These are phyloP conservation scores for Aspergillus melleus DNA, from an alignment of 2,329 filamentous ascomycete species.

Conservation along the genomic window DNA sequence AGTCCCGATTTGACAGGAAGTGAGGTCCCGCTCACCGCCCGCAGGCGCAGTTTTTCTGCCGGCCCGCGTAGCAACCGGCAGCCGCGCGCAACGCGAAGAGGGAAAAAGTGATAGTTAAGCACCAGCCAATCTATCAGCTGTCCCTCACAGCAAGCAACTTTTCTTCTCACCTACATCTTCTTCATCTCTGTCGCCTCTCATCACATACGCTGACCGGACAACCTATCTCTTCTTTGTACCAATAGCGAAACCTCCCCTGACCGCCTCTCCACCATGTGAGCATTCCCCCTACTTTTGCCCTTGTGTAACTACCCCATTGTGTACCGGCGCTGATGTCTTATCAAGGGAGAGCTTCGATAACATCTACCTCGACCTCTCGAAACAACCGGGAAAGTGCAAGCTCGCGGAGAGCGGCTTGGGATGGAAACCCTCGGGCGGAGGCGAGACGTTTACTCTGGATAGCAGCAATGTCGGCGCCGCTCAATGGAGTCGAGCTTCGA, in stretches of 20 bases:
- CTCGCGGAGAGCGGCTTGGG: conserved; percentile 93
- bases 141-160: neutral
- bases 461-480: conserved; percentile 79
- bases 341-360: conserved; percentile 89
- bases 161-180: neutral
- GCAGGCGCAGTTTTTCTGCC: conserved; percentile 9
- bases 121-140: conserved; percentile 6
- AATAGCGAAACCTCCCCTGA: conserved; percentile 3
- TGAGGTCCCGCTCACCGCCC: conserved; percentile 1
- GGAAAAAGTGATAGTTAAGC: conserved; percentile 22
- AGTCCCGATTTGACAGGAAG: neutral
- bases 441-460: conserved; percentile 92
- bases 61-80: conserved; percentile 12
- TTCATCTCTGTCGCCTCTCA: conserved; percentile 1
- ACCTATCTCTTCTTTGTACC: neutral
- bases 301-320: neutral
- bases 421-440: conserved; percentile 86
- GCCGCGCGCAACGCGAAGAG: conserved; percentile 26
- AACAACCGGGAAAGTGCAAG: conserved; percentile 86
- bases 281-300: conserved; percentile 2
- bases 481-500: conserved; percentile 92
- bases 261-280: conserved; percentile 38
- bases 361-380: conserved; percentile 94
- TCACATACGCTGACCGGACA: neutral
- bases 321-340: conserved; percentile 11